These are phyloP conservation scores for Aspergillus tamarii DNA, from an alignment of 2,329 filamentous ascomycete species.

Conservation along the genomic window DNA sequence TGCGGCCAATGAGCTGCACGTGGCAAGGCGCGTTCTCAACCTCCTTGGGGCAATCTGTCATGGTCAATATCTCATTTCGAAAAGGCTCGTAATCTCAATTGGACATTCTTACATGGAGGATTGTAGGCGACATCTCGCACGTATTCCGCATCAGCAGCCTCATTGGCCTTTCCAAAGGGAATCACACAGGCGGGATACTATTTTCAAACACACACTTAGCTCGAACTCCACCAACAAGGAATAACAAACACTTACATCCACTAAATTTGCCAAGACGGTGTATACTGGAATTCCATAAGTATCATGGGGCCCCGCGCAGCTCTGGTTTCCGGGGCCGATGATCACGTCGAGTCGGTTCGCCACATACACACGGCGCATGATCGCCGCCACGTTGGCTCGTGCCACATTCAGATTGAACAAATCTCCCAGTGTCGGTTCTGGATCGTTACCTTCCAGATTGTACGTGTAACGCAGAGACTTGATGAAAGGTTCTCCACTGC, in stretches of 20 bases:
- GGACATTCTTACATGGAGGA: conserved; percentile 23
- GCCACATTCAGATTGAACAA: conserved; percentile 24
- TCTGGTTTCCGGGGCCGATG: conserved; percentile 27
- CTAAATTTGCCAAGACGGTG: conserved; percentile 25
- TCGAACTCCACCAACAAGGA: neutral
- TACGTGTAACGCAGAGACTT: conserved; percentile 15
- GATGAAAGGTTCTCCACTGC: neutral
- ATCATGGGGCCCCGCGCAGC: conserved; percentile 27
- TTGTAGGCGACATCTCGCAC: conserved; percentile 23
- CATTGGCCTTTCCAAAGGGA: conserved; percentile 23
- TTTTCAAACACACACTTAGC: neutral
- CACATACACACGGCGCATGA: conserved; percentile 21
- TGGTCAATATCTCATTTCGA: neutral
- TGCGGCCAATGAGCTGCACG: conserved; percentile 28
- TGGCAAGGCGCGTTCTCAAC: conserved; percentile 28
- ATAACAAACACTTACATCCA: conserved; percentile 24
- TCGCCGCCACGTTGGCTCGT: conserved; percentile 14
- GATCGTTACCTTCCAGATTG: conserved; percentile 7
- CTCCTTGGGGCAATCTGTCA: conserved; percentile 20
- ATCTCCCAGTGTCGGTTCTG: conserved; percentile 22
- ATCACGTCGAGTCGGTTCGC: conserved; percentile 27
- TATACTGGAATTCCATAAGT: conserved; percentile 25
- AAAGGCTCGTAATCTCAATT: too few species aligned
- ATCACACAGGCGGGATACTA: conserved; percentile 29
- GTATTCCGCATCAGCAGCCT: conserved; percentile 21